A percentile compares a stretch with the other conserved stretches of the same genome.
Evolutionary conservation across 2,329 filamentous ascomycete genomes (phyloP).

Genomic region (Escovopsis sp.): DNA sequence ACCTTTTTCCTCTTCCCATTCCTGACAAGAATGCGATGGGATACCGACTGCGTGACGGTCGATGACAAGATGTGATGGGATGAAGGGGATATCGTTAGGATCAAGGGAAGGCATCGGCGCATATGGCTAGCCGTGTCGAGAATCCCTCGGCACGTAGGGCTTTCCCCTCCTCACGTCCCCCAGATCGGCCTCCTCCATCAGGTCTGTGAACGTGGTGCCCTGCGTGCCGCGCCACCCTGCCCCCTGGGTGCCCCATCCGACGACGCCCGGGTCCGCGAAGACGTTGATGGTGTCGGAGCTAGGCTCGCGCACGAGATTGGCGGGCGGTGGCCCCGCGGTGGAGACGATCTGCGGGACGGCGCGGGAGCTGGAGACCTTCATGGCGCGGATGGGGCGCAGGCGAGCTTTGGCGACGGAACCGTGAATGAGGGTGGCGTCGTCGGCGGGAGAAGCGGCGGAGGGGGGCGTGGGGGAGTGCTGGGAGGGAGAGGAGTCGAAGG

Average conservation of each 20-base stretch:
- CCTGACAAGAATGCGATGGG: too few relatives aligned
- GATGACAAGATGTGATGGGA: neutral
- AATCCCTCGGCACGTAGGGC: slow-evolving; percentile 24
- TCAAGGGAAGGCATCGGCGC: too few relatives aligned
- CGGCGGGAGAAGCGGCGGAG: slow-evolving; percentile 10
- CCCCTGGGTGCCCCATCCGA: slow-evolving; percentile 12
- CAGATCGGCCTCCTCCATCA: slow-evolving; percentile 34
- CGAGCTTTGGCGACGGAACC: slow-evolving; percentile 13
- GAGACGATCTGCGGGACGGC: slow-evolving; percentile 19
- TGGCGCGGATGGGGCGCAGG: slow-evolving; percentile 23
- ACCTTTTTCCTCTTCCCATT: too few relatives aligned
- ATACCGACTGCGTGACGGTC: too few relatives aligned
- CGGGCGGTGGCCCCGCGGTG: too few relatives aligned
- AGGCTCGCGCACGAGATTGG: slow-evolving; percentile 17
- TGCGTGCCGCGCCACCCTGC: slow-evolving; percentile 11
- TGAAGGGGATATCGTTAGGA: too few relatives aligned
- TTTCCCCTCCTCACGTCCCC: slow-evolving; percentile 25
- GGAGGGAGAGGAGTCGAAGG: slow-evolving; percentile 17
- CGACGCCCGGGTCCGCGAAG: slow-evolving; percentile 32
- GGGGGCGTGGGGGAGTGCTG: slow-evolving; percentile 7
- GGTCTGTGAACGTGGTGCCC: slow-evolving; percentile 35
- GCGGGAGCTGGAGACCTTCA: slow-evolving; percentile 17
- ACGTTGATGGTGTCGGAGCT: slow-evolving; percentile 37
- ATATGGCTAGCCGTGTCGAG: too few relatives aligned
- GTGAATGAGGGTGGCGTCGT: slow-evolving; percentile 13